Base-by-base conservation (phyloP, 2,329 filamentous ascomycete genomes). In the Ceratocystis eucalypticola region DNA sequence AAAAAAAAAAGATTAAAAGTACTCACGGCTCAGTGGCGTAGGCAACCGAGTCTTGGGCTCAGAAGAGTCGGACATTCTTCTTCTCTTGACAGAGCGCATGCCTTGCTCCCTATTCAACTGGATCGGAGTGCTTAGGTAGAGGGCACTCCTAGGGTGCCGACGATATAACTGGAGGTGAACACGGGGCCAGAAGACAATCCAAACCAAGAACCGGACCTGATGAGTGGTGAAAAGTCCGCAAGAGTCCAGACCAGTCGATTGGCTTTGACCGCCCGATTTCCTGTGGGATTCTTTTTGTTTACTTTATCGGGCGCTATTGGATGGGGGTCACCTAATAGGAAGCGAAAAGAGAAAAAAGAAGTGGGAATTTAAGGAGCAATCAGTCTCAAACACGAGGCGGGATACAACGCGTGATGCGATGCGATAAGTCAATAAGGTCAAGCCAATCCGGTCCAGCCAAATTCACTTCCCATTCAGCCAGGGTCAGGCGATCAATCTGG, bases 281-380 rank as follows among this genome's bases (percentile, higher is more conserved):
- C 65, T 50, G 25, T 53, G 48, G 48, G 48, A 53, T 53, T 53
- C 20, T 25, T 53, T 53, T 28, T 22, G 46, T 53, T 53, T 53
- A 53, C 48, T 53, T 25, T 53, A 22, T 3, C 48, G 10, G 48
- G 48, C 48, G 22, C 33, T 53, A 53, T 53, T 53, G 48, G 22
- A 20, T 66, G 33, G 10, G 10, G 33, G 33, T 37, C 33, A 37
- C 33, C 33, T 55, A 37, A 66, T 75, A 48, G 72, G 75, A 41
- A 76, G 77, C 33, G 33, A 61, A 25, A 8, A 61, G 7, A 37
- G 33, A 61, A 61, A 61, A 61, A 37, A 61, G 55, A 61, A 20
- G 55, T 53, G 48, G 48, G 15, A 53, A 37, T 37, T 53, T 12
- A 28, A 53, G 48, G 48, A 53, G 48, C 48, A 53, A 53, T 53